Conservation (phyloP, 2,329 filamentous ascomycete species). For the Calonectria pseudoreteaudii region DNA sequence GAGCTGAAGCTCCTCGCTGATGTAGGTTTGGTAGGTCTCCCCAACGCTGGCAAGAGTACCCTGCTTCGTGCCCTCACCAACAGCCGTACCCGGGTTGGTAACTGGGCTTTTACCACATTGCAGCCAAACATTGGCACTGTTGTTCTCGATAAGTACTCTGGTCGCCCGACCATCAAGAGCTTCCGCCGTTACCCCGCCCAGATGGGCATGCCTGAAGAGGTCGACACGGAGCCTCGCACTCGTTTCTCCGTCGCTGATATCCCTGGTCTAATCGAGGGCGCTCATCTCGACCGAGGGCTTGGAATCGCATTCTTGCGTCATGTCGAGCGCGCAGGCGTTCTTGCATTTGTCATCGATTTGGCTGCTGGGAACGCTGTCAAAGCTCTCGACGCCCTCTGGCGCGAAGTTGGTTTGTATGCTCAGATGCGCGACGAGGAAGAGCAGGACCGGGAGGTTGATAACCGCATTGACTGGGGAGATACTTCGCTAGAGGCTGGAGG, state of each 20-base stretch:
- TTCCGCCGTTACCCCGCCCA: constrained; percentile 49
- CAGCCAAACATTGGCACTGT: constrained; percentile 97
- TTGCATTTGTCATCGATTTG: constrained; percentile 94
- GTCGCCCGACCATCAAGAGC: constrained; percentile 70
- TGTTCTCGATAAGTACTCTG: constrained; percentile 87
- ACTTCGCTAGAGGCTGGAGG: constrained; percentile 59
- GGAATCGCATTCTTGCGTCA: constrained; percentile 94
- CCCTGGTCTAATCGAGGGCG: constrained; percentile 90
- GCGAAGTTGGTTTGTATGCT: constrained; percentile 88
- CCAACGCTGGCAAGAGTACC: constrained; percentile 96
- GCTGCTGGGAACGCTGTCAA: constrained; percentile 81
- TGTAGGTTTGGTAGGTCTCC: constrained; percentile 92
- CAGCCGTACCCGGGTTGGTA: constrained; percentile 88
- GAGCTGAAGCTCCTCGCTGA: constrained; percentile 97
- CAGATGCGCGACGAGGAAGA: constrained; percentile 82
- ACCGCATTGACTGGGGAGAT: constrained; percentile 65
- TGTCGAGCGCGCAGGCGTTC: constrained; percentile 90
- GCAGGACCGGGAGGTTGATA: constrained; percentile 70
- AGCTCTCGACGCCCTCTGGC: constrained; percentile 87
- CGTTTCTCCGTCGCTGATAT: constrained; percentile 97
- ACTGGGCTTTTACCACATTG: constrained; percentile 97
- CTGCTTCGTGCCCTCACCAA: constrained; percentile 88
- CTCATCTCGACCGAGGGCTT: constrained; percentile 90
- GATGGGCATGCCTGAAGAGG: constrained; percentile 54
- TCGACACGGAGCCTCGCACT: constrained; percentile 70